A percentile compares a stretch with the other conserved stretches of the same genome.
These are phyloP conservation scores for Colletotrichum shisoi DNA, from an alignment of 2,329 filamentous ascomycete genomes.

Conservation along the genomic window DNA sequence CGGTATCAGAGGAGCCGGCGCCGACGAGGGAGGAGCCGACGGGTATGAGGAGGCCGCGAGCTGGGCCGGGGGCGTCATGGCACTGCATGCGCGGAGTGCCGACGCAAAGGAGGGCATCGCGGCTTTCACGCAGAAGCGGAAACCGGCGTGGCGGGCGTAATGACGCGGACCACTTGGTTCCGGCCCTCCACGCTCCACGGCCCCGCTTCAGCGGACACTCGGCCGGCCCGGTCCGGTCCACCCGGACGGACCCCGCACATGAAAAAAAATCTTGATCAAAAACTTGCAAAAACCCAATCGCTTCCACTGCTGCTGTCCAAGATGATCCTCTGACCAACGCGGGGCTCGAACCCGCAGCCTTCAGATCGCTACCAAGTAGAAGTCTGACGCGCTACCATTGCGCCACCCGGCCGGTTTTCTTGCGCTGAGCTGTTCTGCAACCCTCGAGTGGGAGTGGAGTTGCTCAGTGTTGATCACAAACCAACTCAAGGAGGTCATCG, in stretches of 20 bases:
- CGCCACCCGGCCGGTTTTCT: slow-evolving; percentile 31
- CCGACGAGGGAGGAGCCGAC: slow-evolving; percentile 38
- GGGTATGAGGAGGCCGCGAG: slow-evolving; percentile 43
- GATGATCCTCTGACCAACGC: slow-evolving; percentile 21
- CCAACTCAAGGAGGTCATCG: not conserved
- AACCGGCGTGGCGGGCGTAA: slow-evolving; percentile 42
- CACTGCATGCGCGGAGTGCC: slow-evolving; percentile 43
- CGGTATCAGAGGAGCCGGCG: slow-evolving; percentile 37
- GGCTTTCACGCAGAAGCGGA: slow-evolving; percentile 44
- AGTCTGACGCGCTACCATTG: slow-evolving; percentile 40
- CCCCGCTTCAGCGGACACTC: not conserved
- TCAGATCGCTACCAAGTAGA: slow-evolving; percentile 28
- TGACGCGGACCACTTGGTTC: not conserved
- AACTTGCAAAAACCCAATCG: not conserved
- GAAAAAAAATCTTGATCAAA: slow-evolving; percentile 2
- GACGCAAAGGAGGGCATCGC: slow-evolving; percentile 46
- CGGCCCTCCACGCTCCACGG: not conserved
- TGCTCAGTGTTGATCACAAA: accelerated
- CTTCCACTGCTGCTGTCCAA: not conserved
- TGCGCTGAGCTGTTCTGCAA: not conserved
- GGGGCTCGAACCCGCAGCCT: slow-evolving; percentile 39
- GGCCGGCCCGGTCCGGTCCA: not conserved
- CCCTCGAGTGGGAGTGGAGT: not conserved
- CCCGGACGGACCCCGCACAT: not conserved
- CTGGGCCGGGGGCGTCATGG: slow-evolving; percentile 46